Evolutionary conservation across 2,329 filamentous ascomycete genomes (phyloP).

Genomic region (Orbilia oligospora): DNA sequence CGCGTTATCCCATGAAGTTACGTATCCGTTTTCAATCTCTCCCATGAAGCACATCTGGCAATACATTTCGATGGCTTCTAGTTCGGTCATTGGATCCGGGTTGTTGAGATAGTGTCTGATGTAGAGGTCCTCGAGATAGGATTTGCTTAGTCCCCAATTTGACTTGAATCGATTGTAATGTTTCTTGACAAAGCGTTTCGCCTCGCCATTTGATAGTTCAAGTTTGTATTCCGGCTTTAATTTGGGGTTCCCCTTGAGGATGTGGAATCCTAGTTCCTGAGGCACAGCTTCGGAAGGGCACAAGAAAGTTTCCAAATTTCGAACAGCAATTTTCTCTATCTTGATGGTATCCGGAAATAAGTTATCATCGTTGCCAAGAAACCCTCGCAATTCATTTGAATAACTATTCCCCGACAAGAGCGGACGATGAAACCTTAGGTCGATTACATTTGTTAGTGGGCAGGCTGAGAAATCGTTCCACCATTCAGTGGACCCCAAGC

Average conservation of each 20-base stretch:
- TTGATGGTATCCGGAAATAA: neutral
- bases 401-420: neutral
- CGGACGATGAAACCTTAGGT: neutral
- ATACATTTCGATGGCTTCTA: neutral
- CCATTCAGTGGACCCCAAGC: neutral
- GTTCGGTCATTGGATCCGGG: neutral
- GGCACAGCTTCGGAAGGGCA: neutral
- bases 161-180: neutral
- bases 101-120: neutral
- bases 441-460: neutral
- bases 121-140: neutral
- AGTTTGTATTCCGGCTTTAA: neutral
- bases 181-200: neutral
- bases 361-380: neutral
- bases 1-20: neutral
- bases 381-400: neutral
- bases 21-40: neutral
- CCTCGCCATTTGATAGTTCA: neutral
- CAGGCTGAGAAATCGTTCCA: neutral
- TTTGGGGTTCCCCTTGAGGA: neutral
- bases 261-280: neutral
- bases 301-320: neutral
- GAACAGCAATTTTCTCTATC: neutral
- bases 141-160: neutral
- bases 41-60: neutral